These are phyloP conservation scores for Tympanopsis confertula DNA, from an alignment of 2,329 filamentous ascomycete genomes.

Conservation along the genomic window DNA sequence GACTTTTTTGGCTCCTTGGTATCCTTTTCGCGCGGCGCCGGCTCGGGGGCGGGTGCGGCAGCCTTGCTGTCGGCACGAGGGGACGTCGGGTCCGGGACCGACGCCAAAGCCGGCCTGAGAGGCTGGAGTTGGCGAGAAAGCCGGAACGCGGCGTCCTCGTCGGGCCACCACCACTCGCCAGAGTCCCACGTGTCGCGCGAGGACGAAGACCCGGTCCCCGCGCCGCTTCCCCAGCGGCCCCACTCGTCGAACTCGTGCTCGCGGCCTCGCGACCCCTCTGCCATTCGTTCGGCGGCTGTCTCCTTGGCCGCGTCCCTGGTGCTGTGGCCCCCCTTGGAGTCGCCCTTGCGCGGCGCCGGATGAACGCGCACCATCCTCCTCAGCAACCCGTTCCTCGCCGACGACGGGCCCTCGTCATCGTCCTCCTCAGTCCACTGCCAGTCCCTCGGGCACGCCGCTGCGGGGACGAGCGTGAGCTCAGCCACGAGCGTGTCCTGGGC, in stretches of 20 bases:
- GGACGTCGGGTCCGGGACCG: not conserved
- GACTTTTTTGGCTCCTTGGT: too few relatives aligned
- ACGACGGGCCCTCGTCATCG: constrained; percentile 13
- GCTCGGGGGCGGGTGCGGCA: constrained; percentile 6
- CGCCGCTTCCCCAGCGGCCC: constrained; percentile 26
- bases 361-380: constrained; percentile 10
- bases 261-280: constrained; percentile 3
- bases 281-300: not conserved
- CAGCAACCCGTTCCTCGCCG: constrained; percentile 18
- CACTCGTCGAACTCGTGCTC: constrained; percentile 28
- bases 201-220: not conserved
- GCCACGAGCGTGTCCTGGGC: constrained; percentile 10
- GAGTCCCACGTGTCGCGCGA: constrained; percentile 1
- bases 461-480: constrained; percentile 30
- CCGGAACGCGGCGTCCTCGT: constrained; percentile 31
- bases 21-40: too few relatives aligned
- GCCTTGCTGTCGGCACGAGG: not conserved
- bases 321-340: not conserved
- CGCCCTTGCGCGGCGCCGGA: not conserved
- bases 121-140: constrained; percentile 31
- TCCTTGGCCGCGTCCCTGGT: not conserved
- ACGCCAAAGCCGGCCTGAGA: not conserved
- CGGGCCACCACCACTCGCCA: constrained; percentile 29
- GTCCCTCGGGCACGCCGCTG: constrained; percentile 18
- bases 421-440: constrained; percentile 23